A percentile compares a stretch with the other conserved stretches of the same genome.
Conservation (phyloP, 495 filamentous ascomycete species). For the Bacidia gigantensis region DNA sequence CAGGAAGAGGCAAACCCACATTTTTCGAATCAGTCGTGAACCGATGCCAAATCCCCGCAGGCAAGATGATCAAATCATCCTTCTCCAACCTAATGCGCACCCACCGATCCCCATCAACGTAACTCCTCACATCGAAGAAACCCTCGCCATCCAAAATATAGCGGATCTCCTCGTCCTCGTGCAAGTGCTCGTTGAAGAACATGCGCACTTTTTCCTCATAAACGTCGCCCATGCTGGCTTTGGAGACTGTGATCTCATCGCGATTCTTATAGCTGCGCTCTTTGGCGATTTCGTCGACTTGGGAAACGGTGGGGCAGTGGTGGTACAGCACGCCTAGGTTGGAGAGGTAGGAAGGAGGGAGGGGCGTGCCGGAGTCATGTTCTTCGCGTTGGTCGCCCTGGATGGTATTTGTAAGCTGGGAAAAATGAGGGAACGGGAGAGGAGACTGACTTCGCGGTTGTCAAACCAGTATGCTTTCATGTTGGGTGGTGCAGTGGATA, state of each 20-base stretch:
- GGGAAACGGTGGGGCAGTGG: constrained; percentile 45
- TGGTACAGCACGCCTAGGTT: constrained; percentile 68
- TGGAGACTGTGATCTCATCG: constrained; percentile 83
- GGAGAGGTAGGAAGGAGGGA: constrained; percentile 47
- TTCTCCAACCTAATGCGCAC: constrained; percentile 67
- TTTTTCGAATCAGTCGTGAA: constrained; percentile 89
- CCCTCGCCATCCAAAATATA: constrained; percentile 83
- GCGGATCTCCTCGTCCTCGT: constrained; percentile 98
- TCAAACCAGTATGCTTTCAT: constrained; percentile 85
- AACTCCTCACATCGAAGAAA: constrained; percentile 80
- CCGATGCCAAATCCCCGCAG: constrained; percentile 92
- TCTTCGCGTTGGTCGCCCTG: constrained; percentile 86
- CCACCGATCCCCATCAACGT: constrained; percentile 54
- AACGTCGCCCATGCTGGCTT: constrained; percentile 62
- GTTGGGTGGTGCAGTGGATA: too few species aligned
- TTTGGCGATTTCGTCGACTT: constrained; percentile 57
- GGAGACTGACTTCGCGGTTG: constrained; percentile 51
- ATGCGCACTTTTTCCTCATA: constrained; percentile 85
- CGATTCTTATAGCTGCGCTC: constrained; percentile 85
- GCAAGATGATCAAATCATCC: constrained; percentile 67
- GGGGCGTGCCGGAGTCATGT: constrained; percentile 65
- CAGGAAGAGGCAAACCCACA: constrained; percentile 40
- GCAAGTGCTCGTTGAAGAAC: constrained; percentile 92
- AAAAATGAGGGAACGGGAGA: neutral
- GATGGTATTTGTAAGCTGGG: constrained; percentile 10